These are phyloP conservation scores for Xylogone sp. DNA, from an alignment of 2,329 filamentous ascomycete species.

Conservation along the genomic window DNA sequence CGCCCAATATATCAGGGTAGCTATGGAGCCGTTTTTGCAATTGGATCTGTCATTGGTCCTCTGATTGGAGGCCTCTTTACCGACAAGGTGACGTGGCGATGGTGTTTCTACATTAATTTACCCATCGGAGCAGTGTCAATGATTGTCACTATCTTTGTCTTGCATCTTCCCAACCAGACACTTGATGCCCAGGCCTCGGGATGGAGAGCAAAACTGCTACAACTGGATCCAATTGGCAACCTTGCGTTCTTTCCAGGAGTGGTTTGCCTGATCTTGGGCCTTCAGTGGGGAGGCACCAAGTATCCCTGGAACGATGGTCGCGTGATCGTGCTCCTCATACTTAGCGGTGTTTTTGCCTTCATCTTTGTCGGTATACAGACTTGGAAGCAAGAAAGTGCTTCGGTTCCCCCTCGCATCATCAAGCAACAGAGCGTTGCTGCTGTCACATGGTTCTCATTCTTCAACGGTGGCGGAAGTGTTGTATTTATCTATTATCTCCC, in stretches of 20 bases:
- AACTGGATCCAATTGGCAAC: slow-evolving; percentile 44
- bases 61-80: slow-evolving; percentile 32
- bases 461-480: slow-evolving; percentile 28
- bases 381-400: slow-evolving; percentile 34
- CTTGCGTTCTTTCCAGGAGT: slow-evolving; percentile 38
- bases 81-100: slow-evolving; percentile 32
- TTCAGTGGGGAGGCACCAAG: slow-evolving; percentile 40
- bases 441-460: slow-evolving; percentile 24
- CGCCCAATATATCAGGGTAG: slow-evolving; percentile 12
- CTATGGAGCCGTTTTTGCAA: slow-evolving; percentile 19
- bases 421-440: slow-evolving; percentile 28
- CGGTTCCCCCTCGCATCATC: slow-evolving; percentile 31
- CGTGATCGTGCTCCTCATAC: slow-evolving; percentile 37
- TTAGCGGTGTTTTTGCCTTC: slow-evolving; percentile 18
- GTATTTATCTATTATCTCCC: slow-evolving; percentile 25
- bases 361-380: slow-evolving; percentile 32
- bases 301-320: slow-evolving; percentile 35
- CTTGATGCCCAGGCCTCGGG: slow-evolving; percentile 42
- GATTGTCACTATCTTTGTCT: slow-evolving; percentile 52
- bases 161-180: slow-evolving; percentile 58
- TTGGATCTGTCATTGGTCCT: slow-evolving; percentile 24
- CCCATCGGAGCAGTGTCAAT: slow-evolving; percentile 52
- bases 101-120: slow-evolving; percentile 32
- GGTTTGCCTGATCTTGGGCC: slow-evolving; percentile 39
- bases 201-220: slow-evolving; percentile 30